phyloP scores from a whole-genome alignment of 495 filamentous ascomycete genomes.

The Letharia columbiana region DNA sequence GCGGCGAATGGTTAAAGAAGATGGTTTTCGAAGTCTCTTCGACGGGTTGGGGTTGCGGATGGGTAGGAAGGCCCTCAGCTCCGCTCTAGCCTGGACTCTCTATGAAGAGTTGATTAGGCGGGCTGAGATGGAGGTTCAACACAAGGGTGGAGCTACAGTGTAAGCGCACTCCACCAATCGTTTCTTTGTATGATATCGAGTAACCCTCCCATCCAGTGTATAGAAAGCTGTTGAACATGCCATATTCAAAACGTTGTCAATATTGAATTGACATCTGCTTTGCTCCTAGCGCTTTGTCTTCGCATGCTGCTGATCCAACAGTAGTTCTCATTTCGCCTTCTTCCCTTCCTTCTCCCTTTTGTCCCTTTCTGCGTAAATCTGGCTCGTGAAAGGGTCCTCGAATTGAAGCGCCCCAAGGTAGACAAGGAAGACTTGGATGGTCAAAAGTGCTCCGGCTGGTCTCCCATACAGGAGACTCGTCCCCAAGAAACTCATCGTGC shows the following conservation, averaged over 20 bases:
- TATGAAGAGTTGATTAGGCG: constrained; percentile 86
- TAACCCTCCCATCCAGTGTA: not conserved
- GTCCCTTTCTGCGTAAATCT: constrained; percentile 88
- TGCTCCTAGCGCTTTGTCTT: not conserved
- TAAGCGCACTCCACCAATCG: not conserved
- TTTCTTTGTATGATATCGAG: not conserved
- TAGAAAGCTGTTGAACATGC: not conserved
- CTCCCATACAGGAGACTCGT: constrained; percentile 82
- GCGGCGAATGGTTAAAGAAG: constrained; percentile 67
- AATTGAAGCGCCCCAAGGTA: constrained; percentile 79
- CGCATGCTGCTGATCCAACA: not conserved
- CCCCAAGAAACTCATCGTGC: constrained; percentile 83
- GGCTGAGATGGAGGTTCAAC: constrained; percentile 57
- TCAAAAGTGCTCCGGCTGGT: constrained; percentile 77
- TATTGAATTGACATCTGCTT: constrained; percentile 2
- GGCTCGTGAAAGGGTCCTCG: constrained; percentile 95
- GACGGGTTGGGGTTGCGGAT: constrained; percentile 83
- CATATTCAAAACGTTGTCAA: not conserved
- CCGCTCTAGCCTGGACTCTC: constrained; percentile 87
- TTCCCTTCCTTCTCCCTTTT: constrained; percentile 37
- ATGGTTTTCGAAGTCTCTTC: constrained; percentile 73
- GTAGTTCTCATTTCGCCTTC: constrained; percentile 28
- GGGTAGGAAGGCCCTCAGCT: constrained; percentile 82
- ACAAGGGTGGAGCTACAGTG: constrained; percentile 9
- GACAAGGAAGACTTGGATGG: constrained; percentile 61